Evolutionary conservation across 2,329 filamentous ascomycete species (phyloP).

Genomic region (Talaromyces atroroseus): DNA sequence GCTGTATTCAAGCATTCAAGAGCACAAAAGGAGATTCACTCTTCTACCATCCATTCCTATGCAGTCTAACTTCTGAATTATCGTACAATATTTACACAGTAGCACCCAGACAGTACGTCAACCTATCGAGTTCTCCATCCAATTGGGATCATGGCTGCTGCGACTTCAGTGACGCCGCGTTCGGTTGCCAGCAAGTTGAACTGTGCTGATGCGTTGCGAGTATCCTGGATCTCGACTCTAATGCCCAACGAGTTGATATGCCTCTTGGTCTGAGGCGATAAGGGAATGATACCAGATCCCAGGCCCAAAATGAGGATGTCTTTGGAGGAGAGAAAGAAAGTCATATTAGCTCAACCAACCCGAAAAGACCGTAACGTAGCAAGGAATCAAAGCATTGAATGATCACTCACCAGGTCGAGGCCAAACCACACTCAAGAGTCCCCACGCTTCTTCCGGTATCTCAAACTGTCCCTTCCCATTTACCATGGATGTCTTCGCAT

Average conservation of each 20-base stretch:
- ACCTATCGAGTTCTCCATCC: conserved; percentile 59
- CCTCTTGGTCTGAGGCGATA: conserved; percentile 68
- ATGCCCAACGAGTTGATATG: conserved; percentile 74
- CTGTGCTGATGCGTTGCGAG: conserved; percentile 85
- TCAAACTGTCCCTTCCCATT: conserved; percentile 82
- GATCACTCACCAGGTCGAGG: conserved; percentile 71
- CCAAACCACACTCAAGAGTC: conserved; percentile 71
- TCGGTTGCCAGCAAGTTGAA: conserved; percentile 96
- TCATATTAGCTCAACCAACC: conserved; percentile 2
- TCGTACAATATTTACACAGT: not conserved
- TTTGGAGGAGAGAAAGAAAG: conserved; percentile 26
- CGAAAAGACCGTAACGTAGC: conserved; percentile 11
- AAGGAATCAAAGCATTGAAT: not conserved
- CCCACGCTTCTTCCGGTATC: conserved; percentile 64
- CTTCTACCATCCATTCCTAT: not conserved
- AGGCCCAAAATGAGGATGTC: conserved; percentile 88
- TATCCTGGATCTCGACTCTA: conserved; percentile 82
- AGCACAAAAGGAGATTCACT: not conserved
- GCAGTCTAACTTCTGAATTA: not conserved
- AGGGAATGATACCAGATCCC: conserved; percentile 66
- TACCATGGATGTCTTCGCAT: conserved; percentile 44
- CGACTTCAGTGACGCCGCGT: conserved; percentile 75
- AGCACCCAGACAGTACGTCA: not conserved
- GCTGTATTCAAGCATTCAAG: not conserved
- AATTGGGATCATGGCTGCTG: conserved; percentile 79